Percentiles rank a stretch among this genome's conserved stretches.
Conservation (phyloP, 179 eudicot genomes). For the Beta macrorhiza region DNA sequence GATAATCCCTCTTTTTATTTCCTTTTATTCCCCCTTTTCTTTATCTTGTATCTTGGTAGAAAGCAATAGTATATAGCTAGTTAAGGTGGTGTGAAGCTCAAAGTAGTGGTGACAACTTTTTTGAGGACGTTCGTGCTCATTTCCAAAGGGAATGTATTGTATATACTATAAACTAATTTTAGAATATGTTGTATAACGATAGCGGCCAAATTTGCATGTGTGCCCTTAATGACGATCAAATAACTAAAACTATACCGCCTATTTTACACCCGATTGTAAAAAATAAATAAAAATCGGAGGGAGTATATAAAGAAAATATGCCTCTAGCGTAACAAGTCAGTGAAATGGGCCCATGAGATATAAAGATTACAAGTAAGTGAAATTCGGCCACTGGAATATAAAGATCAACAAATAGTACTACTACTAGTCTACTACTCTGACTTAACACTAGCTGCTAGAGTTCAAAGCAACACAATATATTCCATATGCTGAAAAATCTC, state of each 20-base stretch:
- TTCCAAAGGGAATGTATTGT: background rate
- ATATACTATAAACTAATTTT: background rate
- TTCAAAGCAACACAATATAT: background rate
- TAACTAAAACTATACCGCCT: too few species aligned
- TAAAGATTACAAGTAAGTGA: too few species aligned
- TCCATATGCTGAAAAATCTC: background rate
- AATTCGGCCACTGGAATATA: background rate
- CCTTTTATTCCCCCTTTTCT: background rate
- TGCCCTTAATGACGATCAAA: too few species aligned
- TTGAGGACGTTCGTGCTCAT: background rate
- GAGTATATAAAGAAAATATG: too few species aligned
- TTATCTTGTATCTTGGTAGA: too few species aligned
- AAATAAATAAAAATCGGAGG: too few species aligned
- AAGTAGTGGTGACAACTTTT: background rate
- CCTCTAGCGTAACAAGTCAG: too few species aligned
- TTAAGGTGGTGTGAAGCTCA: background rate
- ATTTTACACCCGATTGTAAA: too few species aligned
- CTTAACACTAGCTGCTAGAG: too few species aligned
- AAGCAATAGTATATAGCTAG: background rate
- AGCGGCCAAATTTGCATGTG: too few species aligned
- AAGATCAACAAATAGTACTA: background rate
- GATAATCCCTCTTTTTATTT: background rate
- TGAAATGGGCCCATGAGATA: too few species aligned
- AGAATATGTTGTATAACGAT: background rate
- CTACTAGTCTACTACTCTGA: background rate